phyloP scores from a whole-genome alignment of 768 basidiomycete genomes.

The Mrakia blollopis region DNA sequence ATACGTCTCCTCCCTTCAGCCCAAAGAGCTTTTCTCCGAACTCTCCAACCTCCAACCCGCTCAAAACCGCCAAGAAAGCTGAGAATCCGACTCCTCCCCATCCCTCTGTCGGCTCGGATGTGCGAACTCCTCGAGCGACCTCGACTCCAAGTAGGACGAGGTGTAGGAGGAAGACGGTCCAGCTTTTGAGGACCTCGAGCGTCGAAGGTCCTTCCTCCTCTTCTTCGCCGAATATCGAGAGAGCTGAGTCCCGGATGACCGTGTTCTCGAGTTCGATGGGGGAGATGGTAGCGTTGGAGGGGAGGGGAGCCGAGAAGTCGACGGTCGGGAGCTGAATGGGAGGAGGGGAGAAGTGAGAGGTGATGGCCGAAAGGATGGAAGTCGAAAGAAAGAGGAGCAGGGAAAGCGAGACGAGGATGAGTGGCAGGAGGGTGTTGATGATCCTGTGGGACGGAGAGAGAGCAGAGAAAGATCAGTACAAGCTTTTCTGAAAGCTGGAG shows the following conservation, averaged over 20 bases:
- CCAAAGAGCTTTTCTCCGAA: conserved; percentile 23
- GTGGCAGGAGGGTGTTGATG: conserved; percentile 1
- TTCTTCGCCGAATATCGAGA: conserved; percentile 14
- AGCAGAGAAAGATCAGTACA: background rate
- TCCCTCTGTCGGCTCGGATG: background rate
- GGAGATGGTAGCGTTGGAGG: background rate
- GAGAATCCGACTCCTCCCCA: conserved; percentile 32
- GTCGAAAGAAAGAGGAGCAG: background rate
- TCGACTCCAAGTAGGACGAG: background rate
- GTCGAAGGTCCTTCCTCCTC: conserved; percentile 33
- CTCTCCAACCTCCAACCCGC: conserved; percentile 24
- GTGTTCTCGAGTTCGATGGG: conserved; percentile 23
- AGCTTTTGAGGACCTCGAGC: conserved; percentile 7
- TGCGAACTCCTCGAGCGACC: conserved; percentile 26
- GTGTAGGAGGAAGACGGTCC: background rate
- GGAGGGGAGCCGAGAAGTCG: background rate
- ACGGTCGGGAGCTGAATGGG: background rate
- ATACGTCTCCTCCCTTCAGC: conserved; percentile 26
- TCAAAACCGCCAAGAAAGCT: conserved; percentile 21
- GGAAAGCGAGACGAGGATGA: background rate
- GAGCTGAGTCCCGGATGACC: background rate
- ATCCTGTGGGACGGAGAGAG: background rate
- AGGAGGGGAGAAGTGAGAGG: background rate
- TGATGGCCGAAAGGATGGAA: background rate
- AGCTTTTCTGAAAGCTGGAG: background rate